phyloP scores from a whole-genome alignment of 2,329 filamentous ascomycete species.

The Aureobasidium sp. region DNA sequence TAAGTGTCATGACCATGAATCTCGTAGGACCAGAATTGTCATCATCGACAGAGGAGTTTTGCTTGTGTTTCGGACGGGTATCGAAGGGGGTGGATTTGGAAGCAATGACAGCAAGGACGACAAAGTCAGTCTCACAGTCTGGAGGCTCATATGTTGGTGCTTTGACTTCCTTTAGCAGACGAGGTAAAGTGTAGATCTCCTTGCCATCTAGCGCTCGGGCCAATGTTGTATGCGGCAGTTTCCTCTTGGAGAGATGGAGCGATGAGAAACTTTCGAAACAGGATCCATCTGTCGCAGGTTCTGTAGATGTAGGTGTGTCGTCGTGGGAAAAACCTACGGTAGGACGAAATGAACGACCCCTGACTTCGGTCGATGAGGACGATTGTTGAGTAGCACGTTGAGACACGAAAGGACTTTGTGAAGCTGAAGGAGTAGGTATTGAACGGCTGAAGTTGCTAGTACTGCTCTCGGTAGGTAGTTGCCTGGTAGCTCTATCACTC shows the following conservation, averaged over 20 bases:
- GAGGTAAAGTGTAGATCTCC: conserved; percentile 69
- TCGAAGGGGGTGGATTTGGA: conserved; percentile 77
- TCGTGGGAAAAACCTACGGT: not conserved
- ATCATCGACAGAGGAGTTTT: conserved; percentile 37
- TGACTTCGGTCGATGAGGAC: not conserved
- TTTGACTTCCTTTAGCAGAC: conserved; percentile 74
- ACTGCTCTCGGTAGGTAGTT: not conserved
- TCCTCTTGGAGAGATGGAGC: conserved; percentile 73
- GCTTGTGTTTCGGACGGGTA: conserved; percentile 43
- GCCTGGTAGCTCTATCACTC: not conserved
- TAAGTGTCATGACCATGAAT: conserved; percentile 86
- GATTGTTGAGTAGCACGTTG: not conserved
- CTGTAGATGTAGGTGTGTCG: conserved; percentile 2
- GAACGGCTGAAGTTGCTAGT: conserved; percentile 4
- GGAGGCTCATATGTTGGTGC: conserved; percentile 72
- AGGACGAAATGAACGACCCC: not conserved
- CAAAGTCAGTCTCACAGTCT: conserved; percentile 80
- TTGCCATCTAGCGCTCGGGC: conserved; percentile 72
- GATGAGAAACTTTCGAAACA: conserved; percentile 82
- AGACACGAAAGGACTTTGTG: not conserved
- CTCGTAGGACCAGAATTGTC: conserved; percentile 53
- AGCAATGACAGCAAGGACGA: conserved; percentile 81
- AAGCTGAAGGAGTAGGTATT: not conserved
- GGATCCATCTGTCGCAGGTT: conserved; percentile 32
- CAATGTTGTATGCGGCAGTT: conserved; percentile 73